Base-by-base conservation (phyloP, 1,139 yeast genomes). In the Entelexis sorbosivorans region DNA sequence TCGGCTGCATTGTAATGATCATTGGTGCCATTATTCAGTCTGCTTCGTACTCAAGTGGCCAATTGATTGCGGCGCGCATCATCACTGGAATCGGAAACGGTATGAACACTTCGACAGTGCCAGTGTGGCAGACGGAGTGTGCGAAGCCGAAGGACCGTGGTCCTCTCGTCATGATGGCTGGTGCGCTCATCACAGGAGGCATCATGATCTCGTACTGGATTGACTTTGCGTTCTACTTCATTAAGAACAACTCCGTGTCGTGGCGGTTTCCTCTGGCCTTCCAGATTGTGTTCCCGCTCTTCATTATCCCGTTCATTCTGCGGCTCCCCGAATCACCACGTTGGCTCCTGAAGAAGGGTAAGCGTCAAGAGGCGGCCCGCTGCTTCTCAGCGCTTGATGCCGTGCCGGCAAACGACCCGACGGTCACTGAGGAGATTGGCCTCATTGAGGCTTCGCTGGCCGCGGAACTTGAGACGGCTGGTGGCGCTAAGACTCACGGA, bases 81-180 rank as follows among this genome's bases (percentile, higher is more conserved):
- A 69, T 82, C 47, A 78, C 88, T 14, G 94, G 94, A 56, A 58
- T 80, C 47, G 94, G 93, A 60, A 82, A 81, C 60, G 93, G 94
- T 60, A 63, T 81, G 66, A 80, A 79, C 63, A 83, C 91, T 19
- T 82, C 89, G 36, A 81, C 88, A 35, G 80, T 83, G 53, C 93
- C 93, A 16, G 81, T 81, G 56, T 82, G 86, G 81, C 89, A 83
- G 67, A 78, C 89, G 0, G 94, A 83, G 67, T 77, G 81, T 73
- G 80, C 89, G 17, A 74, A 74, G 59, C 81, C 89, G 16, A 78
- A 79, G 60, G 74, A 75, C 62, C 78, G 93, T 71, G 94, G 93
- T 61, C 71, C 75, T 58, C 72, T 82, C 63, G 88, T 83, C 50
- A 75, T 76, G 63, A 68, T 81, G 61, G 85, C 82, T 65, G 88